Percentiles rank a stretch among this genome's conserved stretches.
Conservation (phyloP, 352 stramenopile species). For the Phytophthora brassicae region DNA sequence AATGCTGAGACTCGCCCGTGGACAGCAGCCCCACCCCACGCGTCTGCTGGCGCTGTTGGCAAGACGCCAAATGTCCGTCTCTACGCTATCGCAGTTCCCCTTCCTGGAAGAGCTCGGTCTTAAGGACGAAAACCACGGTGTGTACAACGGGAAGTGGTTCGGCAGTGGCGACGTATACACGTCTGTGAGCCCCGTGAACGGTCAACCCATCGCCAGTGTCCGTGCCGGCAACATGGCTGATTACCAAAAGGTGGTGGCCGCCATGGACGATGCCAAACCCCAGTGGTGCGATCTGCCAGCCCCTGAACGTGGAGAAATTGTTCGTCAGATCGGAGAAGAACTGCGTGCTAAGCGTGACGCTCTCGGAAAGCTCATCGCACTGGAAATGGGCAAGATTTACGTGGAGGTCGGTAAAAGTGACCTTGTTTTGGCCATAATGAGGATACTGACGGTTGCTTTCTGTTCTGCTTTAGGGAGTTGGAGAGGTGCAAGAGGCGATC, state of each 20-base stretch:
- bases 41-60: slow-evolving; percentile 23
- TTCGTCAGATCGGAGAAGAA: slow-evolving; percentile 91
- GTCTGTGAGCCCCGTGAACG: slow-evolving; percentile 83
- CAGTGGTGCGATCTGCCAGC: slow-evolving; percentile 86
- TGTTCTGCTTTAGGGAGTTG: slow-evolving; percentile 65
- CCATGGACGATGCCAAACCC: slow-evolving; percentile 84
- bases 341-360: slow-evolving; percentile 89
- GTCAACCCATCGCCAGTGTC: slow-evolving; percentile 83
- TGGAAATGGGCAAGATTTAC: slow-evolving; percentile 95
- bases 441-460: slow-evolving; percentile 4
- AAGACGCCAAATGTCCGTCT: slow-evolving; percentile 31
- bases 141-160: slow-evolving; percentile 89
- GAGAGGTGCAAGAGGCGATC: slow-evolving; percentile 93
- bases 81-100: slow-evolving; percentile 51
- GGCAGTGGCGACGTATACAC: slow-evolving; percentile 81
- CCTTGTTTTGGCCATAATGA: background rate
- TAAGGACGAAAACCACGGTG: slow-evolving; percentile 80
- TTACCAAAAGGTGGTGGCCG: slow-evolving; percentile 80
- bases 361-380: slow-evolving; percentile 87
- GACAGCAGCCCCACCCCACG: slow-evolving; percentile 16
- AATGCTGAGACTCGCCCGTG: slow-evolving; percentile 32
- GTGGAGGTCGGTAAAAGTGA: slow-evolving; percentile 52
- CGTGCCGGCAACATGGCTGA: slow-evolving; percentile 78
- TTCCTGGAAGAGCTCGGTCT: slow-evolving; percentile 84
- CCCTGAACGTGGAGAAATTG: slow-evolving; percentile 89